These are phyloP conservation scores for Amaranthus palmeri DNA, from an alignment of 148 eudicot genomes.

Conservation along the genomic window DNA sequence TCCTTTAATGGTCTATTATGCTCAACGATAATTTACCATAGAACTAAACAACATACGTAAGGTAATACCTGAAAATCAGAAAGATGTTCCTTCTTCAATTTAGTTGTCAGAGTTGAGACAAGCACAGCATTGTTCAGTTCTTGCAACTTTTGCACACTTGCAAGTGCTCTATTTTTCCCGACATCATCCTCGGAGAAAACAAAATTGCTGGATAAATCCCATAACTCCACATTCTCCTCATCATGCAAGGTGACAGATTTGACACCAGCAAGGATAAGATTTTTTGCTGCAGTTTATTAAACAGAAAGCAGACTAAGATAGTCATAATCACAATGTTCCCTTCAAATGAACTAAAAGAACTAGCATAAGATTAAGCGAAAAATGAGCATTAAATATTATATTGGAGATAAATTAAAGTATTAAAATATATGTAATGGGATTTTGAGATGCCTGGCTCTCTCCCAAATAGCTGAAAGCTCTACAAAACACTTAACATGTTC, in stretches of 20 bases:
- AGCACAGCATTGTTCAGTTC: slow-evolving; percentile 71
- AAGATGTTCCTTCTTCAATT: slow-evolving; percentile 46
- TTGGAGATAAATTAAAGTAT: too few relatives aligned
- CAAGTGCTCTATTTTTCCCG: slow-evolving; percentile 67
- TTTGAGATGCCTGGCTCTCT: too few relatives aligned
- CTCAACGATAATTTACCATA: not conserved
- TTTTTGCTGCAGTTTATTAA: slow-evolving; percentile 45
- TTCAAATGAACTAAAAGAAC: not conserved
- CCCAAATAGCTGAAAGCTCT: too few relatives aligned
- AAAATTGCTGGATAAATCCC: slow-evolving; percentile 76
- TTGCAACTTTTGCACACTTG: slow-evolving; percentile 61
- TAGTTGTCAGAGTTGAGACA: slow-evolving; percentile 43
- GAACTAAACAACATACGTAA: not conserved
- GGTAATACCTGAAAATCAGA: slow-evolving; percentile 56
- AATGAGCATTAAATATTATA: too few relatives aligned
- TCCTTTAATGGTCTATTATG: not conserved
- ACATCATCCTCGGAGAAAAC: slow-evolving; percentile 55
- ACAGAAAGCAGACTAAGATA: not conserved
- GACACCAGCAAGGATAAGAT: slow-evolving; percentile 70
- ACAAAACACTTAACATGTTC: too few relatives aligned
- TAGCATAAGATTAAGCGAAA: not conserved
- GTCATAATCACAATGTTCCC: not conserved
- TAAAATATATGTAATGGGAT: too few relatives aligned
- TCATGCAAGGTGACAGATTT: slow-evolving; percentile 70
- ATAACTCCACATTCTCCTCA: slow-evolving; percentile 55